phyloP scores from a whole-genome alignment of 164 flowering plant genomes.

The Vitis amurensis region DNA sequence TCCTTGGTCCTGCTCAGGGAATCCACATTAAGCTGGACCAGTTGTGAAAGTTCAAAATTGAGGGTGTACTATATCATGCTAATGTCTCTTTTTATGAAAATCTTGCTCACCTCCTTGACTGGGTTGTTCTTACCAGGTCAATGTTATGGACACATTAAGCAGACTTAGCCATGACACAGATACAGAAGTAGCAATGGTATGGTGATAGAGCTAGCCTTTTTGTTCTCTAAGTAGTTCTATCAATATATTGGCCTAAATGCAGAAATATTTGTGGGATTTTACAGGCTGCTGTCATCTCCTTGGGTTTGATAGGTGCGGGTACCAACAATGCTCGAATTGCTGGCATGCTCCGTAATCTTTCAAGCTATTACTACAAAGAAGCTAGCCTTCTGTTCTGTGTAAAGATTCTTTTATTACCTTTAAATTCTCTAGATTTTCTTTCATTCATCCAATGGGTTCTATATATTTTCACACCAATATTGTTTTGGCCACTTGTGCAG shows the following conservation, averaged over 20 bases:
- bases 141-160: constrained; percentile 97
- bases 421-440: not conserved
- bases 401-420: constrained; percentile 18
- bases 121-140: constrained; percentile 52
- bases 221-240: not conserved
- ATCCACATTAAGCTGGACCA: too few relatives aligned
- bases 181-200: constrained; percentile 96
- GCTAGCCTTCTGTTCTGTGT: constrained; percentile 93
- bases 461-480: not conserved
- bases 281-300: constrained; percentile 93
- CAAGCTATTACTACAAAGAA: constrained; percentile 96
- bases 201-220: not conserved
- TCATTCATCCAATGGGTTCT: not conserved
- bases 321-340: constrained; percentile 98
- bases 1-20: too few relatives aligned
- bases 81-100: not conserved
- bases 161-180: constrained; percentile 97
- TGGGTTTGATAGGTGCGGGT: constrained; percentile 97
- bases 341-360: constrained; percentile 97
- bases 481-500: constrained; percentile 39
- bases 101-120: not conserved
- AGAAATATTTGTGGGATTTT: constrained; percentile 11
- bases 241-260: not conserved
- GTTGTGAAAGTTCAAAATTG: too few relatives aligned
- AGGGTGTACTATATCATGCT: too few relatives aligned